Evolutionary conservation across 345 rosid species (phyloP).

Genomic region (Citrus inodora): DNA sequence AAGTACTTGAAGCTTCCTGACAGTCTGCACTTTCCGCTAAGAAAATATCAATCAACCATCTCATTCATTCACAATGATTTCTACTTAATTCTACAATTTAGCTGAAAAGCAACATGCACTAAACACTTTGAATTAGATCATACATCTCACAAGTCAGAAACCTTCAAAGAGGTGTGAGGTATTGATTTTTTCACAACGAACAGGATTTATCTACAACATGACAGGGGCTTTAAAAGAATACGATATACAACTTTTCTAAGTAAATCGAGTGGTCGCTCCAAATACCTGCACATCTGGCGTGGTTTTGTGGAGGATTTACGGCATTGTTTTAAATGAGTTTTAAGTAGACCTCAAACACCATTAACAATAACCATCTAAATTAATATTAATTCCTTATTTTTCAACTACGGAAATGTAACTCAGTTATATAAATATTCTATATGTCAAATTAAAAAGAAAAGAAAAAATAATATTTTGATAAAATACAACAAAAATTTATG

Average conservation of each 20-base stretch:
- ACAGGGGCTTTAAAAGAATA: constrained; percentile 18
- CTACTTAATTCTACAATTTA: too few relatives aligned
- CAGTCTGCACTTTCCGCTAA: too few relatives aligned
- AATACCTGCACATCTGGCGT: constrained; percentile 18
- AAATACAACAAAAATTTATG: not conserved
- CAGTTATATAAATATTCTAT: too few relatives aligned
- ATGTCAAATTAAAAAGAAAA: not conserved
- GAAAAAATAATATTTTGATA: not conserved
- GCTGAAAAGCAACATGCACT: not conserved
- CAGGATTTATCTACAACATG: not conserved
- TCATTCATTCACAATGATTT: too few relatives aligned
- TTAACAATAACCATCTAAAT: not conserved
- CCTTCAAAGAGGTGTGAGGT: not conserved
- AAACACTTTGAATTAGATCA: too few relatives aligned
- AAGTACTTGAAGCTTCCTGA: too few relatives aligned
- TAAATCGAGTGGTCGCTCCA: constrained; percentile 3
- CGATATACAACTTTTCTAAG: constrained; percentile 11
- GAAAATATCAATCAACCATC: too few relatives aligned
- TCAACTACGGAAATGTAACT: not conserved
- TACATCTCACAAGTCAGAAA: too few relatives aligned
- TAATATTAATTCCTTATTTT: not conserved
- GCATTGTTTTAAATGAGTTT: not conserved
- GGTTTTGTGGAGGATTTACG: not conserved
- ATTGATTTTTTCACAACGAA: not conserved
- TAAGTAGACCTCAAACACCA: too few relatives aligned